Percentiles rank a stretch among this genome's conserved stretches.
These are phyloP conservation scores for Podila clonocystis DNA, from an alignment of 192 early-diverging fungal genomes.

Conservation along the genomic window DNA sequence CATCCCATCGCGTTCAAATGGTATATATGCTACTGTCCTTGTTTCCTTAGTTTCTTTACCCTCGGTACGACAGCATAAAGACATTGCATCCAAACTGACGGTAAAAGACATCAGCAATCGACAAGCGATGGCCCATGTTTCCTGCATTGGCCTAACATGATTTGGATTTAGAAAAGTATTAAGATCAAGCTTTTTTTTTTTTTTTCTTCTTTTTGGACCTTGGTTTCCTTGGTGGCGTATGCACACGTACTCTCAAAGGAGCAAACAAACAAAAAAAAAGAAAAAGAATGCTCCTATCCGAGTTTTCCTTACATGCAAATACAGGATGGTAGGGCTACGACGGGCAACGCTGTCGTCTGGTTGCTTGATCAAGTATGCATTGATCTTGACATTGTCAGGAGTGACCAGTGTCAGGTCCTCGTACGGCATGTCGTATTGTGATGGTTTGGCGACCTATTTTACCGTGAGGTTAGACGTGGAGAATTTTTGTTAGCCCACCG, in stretches of 20 bases:
- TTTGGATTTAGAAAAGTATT: background rate
- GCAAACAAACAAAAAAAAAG: background rate
- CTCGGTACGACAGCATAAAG: slow-evolving; percentile 97
- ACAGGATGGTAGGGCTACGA: slow-evolving; percentile 79
- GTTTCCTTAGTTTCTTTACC: slow-evolving; percentile 66
- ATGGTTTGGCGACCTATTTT: slow-evolving; percentile 72
- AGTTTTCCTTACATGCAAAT: slow-evolving; percentile 74
- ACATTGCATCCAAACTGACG: slow-evolving; percentile 80
- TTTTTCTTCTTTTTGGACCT: no score
- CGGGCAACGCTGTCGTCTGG: slow-evolving; percentile 64
- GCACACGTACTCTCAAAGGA: background rate
- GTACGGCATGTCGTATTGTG: slow-evolving; percentile 70
- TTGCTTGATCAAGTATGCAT: slow-evolving; percentile 80
- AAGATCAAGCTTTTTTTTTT: no score
- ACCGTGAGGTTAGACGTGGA: no score
- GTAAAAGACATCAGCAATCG: slow-evolving; percentile 84
- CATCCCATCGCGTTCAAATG: no score
- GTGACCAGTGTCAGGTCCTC: slow-evolving; percentile 78
- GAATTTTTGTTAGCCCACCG: no score
- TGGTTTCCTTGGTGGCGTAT: background rate
- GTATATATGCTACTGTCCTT: no score
- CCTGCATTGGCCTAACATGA: slow-evolving; percentile 88
- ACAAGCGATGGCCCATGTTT: slow-evolving; percentile 97
- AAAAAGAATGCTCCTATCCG: background rate
- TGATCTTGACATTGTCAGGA: slow-evolving; percentile 82